Evolutionary conservation across 257 asterid species (phyloP), one percentile per base, ranked within the genome.

Genomic region (Galeopsis tetrahit): DNA sequence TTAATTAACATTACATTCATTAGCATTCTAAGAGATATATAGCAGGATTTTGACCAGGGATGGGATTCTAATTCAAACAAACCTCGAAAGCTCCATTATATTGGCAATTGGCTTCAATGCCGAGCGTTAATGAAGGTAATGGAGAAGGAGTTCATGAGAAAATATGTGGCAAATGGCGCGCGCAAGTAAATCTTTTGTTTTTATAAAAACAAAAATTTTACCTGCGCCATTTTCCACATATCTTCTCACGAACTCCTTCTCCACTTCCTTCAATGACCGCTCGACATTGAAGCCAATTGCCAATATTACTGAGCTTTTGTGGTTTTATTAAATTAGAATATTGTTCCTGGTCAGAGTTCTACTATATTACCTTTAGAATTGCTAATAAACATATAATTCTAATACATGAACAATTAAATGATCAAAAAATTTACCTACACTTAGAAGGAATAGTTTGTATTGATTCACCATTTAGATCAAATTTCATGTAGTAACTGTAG

Each of bases 221-320:
- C 98, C 98, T 91, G 81, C 96, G 96, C 97, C 97, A 91, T 78
- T 93, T 93, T 63, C 85, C 96, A 60, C 98, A 93, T 10, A 86
- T 72, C 35, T 83, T 79, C 76, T 87, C 96, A 73, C 91, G 93
- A 74, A 44, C 77, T 62, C 75, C 87, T 72, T 84, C 83, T 55
- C 88, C 89, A 10, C 86, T 75, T 70, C 78, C 78, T 39, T 61
- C 9, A 40, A n/a, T n/a, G n/a, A n/a, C n/a, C 84, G 77, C 96
- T 59, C 78, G 91, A 69, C 97, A 93, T 68, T 93, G 96, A 71
- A 93, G 77, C 98, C 98, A 93, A 77, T 91, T 89, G 68, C 96
- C 96, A 74, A 88, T 83, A 68, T 88, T 73, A n/a, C n/a, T n/a
- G n/a, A n/a, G n/a, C n/a, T n/a, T n/a, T n/a, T n/a, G n/a, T n/a